These are phyloP conservation scores for Amanita polypyramis DNA, from an alignment of 768 basidiomycete species.

Conservation along the genomic window DNA sequence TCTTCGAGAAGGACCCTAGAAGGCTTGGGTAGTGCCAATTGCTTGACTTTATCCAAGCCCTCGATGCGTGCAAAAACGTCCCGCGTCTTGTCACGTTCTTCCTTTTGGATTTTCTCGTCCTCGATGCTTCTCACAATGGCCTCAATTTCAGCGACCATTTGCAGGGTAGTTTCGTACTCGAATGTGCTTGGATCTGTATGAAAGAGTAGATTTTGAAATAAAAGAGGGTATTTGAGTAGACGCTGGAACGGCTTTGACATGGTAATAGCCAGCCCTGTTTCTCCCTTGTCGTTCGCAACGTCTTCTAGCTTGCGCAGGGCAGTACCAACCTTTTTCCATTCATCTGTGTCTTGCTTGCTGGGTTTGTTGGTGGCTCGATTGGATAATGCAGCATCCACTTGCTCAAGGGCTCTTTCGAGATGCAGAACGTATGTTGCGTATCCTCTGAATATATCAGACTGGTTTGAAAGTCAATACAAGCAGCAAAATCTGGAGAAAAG, in stretches of 20 bases:
- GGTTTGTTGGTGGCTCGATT: slow-evolving; percentile 61
- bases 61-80: slow-evolving; percentile 96
- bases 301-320: slow-evolving; percentile 72
- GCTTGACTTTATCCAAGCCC: slow-evolving; percentile 88
- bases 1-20: slow-evolving; percentile 85
- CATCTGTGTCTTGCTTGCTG: slow-evolving; percentile 71
- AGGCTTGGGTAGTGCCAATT: slow-evolving; percentile 84
- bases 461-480: slow-evolving; percentile 10
- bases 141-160: slow-evolving; percentile 97
- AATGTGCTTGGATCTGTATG: slow-evolving; percentile 96
- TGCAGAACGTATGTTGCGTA: slow-evolving; percentile 95
- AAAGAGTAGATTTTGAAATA: slow-evolving; percentile 95
- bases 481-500: not conserved
- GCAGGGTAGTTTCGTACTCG: slow-evolving; percentile 92
- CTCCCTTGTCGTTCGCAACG: slow-evolving; percentile 73
- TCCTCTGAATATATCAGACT: slow-evolving; percentile 91
- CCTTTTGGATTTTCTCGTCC: slow-evolving; percentile 95
- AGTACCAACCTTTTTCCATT: slow-evolving; percentile 72
- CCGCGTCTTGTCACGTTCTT: slow-evolving; percentile 90
- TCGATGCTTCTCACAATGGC: slow-evolving; percentile 93
- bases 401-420: slow-evolving; percentile 80
- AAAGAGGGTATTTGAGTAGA: slow-evolving; percentile 89
- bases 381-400: slow-evolving; percentile 73
- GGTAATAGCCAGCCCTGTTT: slow-evolving; percentile 90
- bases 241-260: slow-evolving; percentile 97